Conservation (phyloP, 805 yeast genomes). For the Suhomyces emberorum region DNA sequence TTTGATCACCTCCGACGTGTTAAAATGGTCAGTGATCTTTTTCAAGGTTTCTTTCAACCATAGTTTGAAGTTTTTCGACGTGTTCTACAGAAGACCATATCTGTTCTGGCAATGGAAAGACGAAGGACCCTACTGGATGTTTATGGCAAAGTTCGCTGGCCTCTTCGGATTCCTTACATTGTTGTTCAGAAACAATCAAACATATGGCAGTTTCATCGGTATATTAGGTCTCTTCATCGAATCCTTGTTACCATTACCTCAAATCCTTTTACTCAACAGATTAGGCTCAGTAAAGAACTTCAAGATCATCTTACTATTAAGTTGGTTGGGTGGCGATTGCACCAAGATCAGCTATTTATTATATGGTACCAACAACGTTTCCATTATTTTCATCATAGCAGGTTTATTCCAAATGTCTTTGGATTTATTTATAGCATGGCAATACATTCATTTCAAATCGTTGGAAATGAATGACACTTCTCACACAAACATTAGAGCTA, state of each 20-base stretch:
- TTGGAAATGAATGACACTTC: conserved; percentile 5
- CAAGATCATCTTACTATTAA: conserved; percentile 65
- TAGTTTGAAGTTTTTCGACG: conserved; percentile 62
- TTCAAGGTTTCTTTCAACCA: conserved; percentile 16
- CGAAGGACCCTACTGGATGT: conserved; percentile 58
- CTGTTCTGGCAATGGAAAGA: conserved; percentile 87
- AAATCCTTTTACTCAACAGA: conserved; percentile 65
- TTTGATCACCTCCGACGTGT: conserved; percentile 6
- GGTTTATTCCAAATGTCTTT: conserved; percentile 76
- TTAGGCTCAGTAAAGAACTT: conserved; percentile 73
- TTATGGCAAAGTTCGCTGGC: conserved; percentile 46
- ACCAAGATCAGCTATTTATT: conserved; percentile 70
- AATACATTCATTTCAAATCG: conserved; percentile 60
- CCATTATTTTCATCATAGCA: conserved; percentile 61
- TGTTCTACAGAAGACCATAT: conserved; percentile 59
- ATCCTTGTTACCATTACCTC: conserved; percentile 71
- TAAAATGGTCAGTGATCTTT: conserved; percentile 10
- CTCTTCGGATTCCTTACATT: conserved; percentile 41
- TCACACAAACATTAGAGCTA: background rate
- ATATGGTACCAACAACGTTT: conserved; percentile 72
- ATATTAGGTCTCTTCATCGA: conserved; percentile 67
- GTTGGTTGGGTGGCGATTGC: conserved; percentile 89
- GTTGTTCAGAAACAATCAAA: conserved; percentile 29
- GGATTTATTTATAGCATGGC: conserved; percentile 70
- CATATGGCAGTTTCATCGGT: conserved; percentile 54